These are phyloP conservation scores for Kodamaea sp. DNA, from an alignment of 1,139 yeast species.

Conservation along the genomic window DNA sequence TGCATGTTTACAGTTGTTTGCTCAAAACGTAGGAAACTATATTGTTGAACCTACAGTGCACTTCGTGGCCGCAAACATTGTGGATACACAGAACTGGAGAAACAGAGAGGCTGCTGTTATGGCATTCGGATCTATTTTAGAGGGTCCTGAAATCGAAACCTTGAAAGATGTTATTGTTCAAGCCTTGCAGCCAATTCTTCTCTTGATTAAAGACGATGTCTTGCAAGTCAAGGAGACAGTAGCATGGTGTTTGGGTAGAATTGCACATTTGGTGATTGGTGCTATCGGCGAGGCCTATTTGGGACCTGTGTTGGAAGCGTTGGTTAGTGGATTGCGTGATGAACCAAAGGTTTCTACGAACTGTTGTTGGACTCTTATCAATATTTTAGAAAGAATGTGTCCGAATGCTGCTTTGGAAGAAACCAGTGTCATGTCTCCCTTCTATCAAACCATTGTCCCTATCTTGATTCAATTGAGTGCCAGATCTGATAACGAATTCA, in stretches of 20 bases:
- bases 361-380: slow-evolving; percentile 96
- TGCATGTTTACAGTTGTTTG: slow-evolving; percentile 90
- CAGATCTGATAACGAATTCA: slow-evolving; percentile 76
- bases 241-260: slow-evolving; percentile 97
- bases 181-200: slow-evolving; percentile 78
- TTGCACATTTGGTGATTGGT: slow-evolving; percentile 82
- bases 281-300: slow-evolving; percentile 72
- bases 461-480: slow-evolving; percentile 68
- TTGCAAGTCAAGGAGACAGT: slow-evolving; percentile 95
- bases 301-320: slow-evolving; percentile 69
- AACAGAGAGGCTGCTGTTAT: slow-evolving; percentile 95
- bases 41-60: slow-evolving; percentile 82
- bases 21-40: slow-evolving; percentile 83
- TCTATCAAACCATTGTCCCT: slow-evolving; percentile 68
- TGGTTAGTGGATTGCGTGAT: slow-evolving; percentile 76
- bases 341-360: slow-evolving; percentile 92
- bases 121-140: slow-evolving; percentile 97
- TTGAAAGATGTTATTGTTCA: slow-evolving; percentile 68
- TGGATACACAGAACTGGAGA: slow-evolving; percentile 64
- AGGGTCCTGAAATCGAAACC: slow-evolving; percentile 85
- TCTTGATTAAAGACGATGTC: slow-evolving; percentile 68
- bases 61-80: slow-evolving; percentile 77
- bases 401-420: slow-evolving; percentile 54
- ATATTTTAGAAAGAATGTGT: slow-evolving; percentile 82
- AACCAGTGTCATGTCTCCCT: slow-evolving; percentile 70